Evolutionary conservation across 495 filamentous ascomycete genomes (phyloP).

Genomic region (Xylaria palmicola): DNA sequence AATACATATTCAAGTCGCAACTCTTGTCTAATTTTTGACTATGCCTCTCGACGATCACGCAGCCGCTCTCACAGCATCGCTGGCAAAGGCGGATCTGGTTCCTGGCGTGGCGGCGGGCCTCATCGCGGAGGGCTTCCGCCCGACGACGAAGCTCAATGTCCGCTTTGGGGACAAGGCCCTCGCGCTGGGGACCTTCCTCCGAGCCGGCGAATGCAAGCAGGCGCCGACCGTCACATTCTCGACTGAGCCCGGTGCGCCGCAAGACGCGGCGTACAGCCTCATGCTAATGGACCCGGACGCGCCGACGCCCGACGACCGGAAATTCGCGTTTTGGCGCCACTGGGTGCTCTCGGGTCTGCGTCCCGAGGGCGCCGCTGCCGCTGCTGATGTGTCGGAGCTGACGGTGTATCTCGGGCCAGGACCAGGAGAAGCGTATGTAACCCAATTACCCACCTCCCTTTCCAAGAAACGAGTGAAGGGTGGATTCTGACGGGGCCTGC

Average conservation of each 20-base stretch:
- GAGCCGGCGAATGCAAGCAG: constrained; percentile 21
- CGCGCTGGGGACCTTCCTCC: constrained; percentile 25
- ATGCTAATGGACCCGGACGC: constrained; percentile 30
- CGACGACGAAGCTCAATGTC: constrained; percentile 20
- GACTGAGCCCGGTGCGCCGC: neutral
- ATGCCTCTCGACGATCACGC: constrained; percentile 13
- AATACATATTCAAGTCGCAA: neutral
- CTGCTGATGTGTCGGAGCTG: constrained; percentile 5
- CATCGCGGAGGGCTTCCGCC: constrained; percentile 23
- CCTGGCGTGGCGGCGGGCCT: constrained; percentile 24
- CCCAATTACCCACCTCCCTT: neutral
- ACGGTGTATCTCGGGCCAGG: constrained; percentile 31
- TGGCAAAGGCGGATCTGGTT: constrained; percentile 19
- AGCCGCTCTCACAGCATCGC: constrained; percentile 15
- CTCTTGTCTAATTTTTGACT: neutral
- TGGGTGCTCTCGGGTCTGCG: constrained; percentile 25
- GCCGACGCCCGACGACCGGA: constrained; percentile 31
- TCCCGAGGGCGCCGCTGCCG: neutral
- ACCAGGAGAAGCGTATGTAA: constrained; percentile 28
- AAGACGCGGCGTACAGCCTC: constrained; percentile 19
- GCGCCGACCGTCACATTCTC: constrained; percentile 22
- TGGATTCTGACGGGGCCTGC: neutral
- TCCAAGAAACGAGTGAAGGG: neutral
- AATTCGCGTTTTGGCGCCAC: constrained; percentile 33
- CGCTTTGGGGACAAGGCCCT: constrained; percentile 19